These are phyloP conservation scores for Lichina pygmaea DNA, from an alignment of 495 filamentous ascomycete species.

Conservation along the genomic window DNA sequence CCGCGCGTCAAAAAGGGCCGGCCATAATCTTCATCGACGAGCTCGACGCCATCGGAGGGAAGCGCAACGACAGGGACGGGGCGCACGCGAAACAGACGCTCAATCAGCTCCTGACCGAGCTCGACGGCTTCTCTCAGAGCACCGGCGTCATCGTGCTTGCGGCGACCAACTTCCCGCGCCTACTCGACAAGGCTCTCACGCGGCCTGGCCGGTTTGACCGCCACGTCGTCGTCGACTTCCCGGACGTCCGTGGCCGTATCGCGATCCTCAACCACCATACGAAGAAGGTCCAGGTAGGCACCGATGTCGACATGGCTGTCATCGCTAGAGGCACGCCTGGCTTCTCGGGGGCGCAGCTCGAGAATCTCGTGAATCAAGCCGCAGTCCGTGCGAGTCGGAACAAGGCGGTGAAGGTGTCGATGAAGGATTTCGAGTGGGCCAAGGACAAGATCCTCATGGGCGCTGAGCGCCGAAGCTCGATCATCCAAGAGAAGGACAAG, in stretches of 20 bases:
- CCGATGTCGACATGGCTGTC: conserved; percentile 55
- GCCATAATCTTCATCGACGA: conserved; percentile 98
- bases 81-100: conserved; percentile 94
- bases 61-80: conserved; percentile 76
- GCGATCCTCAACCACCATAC: conserved; percentile 81
- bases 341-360: conserved; percentile 82
- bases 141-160: conserved; percentile 85
- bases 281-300: conserved; percentile 50
- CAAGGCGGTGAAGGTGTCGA: conserved; percentile 41
- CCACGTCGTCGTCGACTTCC: conserved; percentile 62
- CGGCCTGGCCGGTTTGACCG: conserved; percentile 90
- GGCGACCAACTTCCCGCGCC: conserved; percentile 85
- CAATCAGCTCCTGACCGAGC: conserved; percentile 92
- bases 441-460: conserved; percentile 98
- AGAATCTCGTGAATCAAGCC: conserved; percentile 91
- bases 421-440: conserved; percentile 80
- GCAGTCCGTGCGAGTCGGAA: conserved; percentile 71
- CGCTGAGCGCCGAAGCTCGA: conserved; percentile 60
- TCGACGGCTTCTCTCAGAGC: conserved; percentile 87
- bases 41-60: conserved; percentile 83
- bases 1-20: conserved; percentile 68
- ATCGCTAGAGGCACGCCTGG: conserved; percentile 72
- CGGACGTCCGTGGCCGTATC: conserved; percentile 84
- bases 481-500: conserved; percentile 72
- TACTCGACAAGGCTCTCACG: conserved; percentile 82